Percentiles rank a stretch among this genome's conserved stretches.
Evolutionary conservation across 2,329 filamentous ascomycete species (phyloP).

Genomic region (Pseudogymnoascus sp.): DNA sequence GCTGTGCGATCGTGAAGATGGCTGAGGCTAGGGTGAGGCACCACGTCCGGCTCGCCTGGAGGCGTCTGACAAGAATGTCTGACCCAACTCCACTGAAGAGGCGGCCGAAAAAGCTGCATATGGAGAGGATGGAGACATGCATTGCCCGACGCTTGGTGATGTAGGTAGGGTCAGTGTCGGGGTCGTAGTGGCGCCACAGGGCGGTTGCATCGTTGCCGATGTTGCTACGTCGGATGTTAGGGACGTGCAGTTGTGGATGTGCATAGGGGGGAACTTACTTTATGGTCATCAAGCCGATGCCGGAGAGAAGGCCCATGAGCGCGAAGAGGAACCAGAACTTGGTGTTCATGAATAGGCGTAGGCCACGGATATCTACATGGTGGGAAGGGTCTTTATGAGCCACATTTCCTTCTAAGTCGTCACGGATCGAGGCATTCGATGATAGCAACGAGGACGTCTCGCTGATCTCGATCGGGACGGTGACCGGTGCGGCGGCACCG

Average conservation of each 20-base stretch:
- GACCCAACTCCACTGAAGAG: slow-evolving; percentile 79
- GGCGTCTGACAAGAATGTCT: slow-evolving; percentile 76
- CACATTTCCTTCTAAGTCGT: slow-evolving; percentile 36
- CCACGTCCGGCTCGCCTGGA: slow-evolving; percentile 81
- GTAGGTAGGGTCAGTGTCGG: slow-evolving; percentile 61
- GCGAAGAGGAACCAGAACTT: slow-evolving; percentile 90
- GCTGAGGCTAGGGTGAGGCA: slow-evolving; percentile 70
- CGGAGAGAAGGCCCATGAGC: slow-evolving; percentile 83
- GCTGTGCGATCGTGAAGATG: slow-evolving; percentile 73
- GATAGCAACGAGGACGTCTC: slow-evolving; percentile 80
- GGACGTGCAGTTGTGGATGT: not conserved
- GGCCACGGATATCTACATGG: slow-evolving; percentile 83
- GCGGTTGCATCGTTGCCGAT: slow-evolving; percentile 86
- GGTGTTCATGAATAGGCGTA: slow-evolving; percentile 59
- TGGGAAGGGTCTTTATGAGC: slow-evolving; percentile 67
- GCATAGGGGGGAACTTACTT: slow-evolving; percentile 57
- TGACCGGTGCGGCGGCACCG: slow-evolving; percentile 25
- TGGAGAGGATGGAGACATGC: slow-evolving; percentile 89
- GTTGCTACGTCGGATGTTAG: slow-evolving; percentile 52
- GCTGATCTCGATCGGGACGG: slow-evolving; percentile 40
- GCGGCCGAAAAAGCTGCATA: slow-evolving; percentile 78
- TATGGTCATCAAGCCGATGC: slow-evolving; percentile 96
- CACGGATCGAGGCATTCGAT: slow-evolving; percentile 38
- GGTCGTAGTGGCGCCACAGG: slow-evolving; percentile 80
- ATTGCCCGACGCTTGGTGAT: slow-evolving; percentile 76